phyloP scores from a whole-genome alignment of 2,329 filamentous ascomycete genomes.

The Nannizziopsis arthrosporioides region DNA sequence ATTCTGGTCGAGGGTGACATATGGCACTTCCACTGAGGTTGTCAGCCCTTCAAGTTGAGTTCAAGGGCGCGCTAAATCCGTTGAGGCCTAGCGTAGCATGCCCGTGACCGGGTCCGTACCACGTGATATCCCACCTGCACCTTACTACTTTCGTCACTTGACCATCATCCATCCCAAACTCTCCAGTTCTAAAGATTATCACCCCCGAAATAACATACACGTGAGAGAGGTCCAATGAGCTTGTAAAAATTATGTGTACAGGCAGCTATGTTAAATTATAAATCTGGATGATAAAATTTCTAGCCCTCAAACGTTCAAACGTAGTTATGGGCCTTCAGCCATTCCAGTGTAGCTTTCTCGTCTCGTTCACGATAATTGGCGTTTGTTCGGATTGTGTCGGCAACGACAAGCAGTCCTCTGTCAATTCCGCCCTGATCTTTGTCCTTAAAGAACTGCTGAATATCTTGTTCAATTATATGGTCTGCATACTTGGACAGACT shows the following conservation, averaged over 20 bases:
- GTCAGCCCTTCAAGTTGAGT: conserved; percentile 7
- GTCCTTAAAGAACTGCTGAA: conserved; percentile 69
- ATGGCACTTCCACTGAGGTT: conserved; percentile 8
- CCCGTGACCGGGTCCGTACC: neutral
- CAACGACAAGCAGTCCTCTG: conserved; percentile 70
- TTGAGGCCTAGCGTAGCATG: neutral
- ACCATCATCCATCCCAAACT: neutral
- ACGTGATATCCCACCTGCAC: conserved; percentile 4
- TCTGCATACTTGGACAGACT: conserved; percentile 70
- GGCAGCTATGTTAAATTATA: neutral
- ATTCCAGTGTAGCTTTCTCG: conserved; percentile 59
- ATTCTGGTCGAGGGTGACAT: neutral
- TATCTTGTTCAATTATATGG: conserved; percentile 57
- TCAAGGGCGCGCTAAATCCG: conserved; percentile 2
- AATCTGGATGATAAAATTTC: too few relatives aligned
- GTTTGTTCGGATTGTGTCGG: conserved; percentile 73
- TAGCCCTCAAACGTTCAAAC: conserved; percentile 22
- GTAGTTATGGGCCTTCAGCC: conserved; percentile 57
- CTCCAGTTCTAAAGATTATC: neutral
- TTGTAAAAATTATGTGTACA: neutral
- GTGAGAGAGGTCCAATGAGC: too few relatives aligned
- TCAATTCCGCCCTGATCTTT: conserved; percentile 83
- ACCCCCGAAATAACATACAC: too few relatives aligned
- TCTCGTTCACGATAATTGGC: conserved; percentile 75
- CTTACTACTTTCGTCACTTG: neutral